Base-by-base conservation (phyloP, 148 eudicot genomes). In the Talinum fruticosum region DNA sequence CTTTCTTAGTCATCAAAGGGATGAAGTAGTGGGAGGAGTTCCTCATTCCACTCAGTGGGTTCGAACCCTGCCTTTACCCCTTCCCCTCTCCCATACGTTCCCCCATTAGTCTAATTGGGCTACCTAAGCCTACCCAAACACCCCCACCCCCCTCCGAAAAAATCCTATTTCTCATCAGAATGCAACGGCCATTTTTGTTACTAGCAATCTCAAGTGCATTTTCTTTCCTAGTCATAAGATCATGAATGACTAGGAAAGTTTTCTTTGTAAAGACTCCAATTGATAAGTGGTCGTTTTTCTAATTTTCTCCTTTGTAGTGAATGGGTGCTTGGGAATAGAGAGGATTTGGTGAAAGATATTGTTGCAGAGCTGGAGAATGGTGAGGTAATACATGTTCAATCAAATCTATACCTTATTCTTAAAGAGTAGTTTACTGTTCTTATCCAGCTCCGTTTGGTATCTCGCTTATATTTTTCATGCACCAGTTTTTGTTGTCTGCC, bases 281-380 rank as follows among this genome's bases (percentile, higher is more conserved):
- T 16, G 18, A 62, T 28, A 10, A 62, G 66, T 28, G 16, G 1
- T 57, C 14, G 32, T 15, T 62, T 10, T 12, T 62, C 66, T 62
- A 10, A 62, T 62, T 7, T 57, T 81, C 28, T 44, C 57, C 66
- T 80, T 49, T 88, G 90, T 87, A 96, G 99, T 80, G 97, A 96
- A 84, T 96, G 97, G 99, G 99, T 93, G 79, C 87, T 93, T 37
- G 99, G 99, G 78, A 93, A 91, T 84, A 93, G 97, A 32, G 99
- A 96, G 79, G 99, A 96, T 86, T 83, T 96, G 87, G 97, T 87
- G 57, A 96, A 96, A 83, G 91, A 93, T 85, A 86, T 96, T 71
- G 84, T 96, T 72, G 86, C 92, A 45, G 97, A 96, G 80, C 79
- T 95, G 82, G 96, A 96, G 83, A 84, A 83, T 79, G 91, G 91